phyloP scores from a whole-genome alignment of 208 protist genomes.

The Acanthamoeba lugdunensis region DNA sequence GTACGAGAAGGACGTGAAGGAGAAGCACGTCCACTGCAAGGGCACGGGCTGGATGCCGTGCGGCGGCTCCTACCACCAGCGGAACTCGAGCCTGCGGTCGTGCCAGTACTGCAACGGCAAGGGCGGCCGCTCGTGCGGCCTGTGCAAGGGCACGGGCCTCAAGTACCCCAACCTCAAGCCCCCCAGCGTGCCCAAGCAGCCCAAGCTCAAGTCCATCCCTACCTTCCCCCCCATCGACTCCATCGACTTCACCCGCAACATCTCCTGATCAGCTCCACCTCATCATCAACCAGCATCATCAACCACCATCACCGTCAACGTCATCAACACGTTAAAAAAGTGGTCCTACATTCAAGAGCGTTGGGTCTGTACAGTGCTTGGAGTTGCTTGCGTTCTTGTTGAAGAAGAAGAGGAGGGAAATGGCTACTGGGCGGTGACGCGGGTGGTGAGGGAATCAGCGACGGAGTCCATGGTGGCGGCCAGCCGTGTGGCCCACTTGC shows the following conservation, averaged over 20 bases:
- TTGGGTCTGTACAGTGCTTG: too few relatives aligned
- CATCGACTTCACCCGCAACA: slow-evolving; percentile 10
- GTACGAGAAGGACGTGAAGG: neutral
- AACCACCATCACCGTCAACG: too few relatives aligned
- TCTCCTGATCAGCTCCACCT: neutral
- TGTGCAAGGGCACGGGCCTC: slow-evolving; percentile 4
- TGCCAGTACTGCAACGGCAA: slow-evolving; percentile 18
- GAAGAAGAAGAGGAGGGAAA: neutral
- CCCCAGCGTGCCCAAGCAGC: neutral
- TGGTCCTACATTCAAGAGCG: too few relatives aligned
- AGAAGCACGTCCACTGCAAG: neutral
- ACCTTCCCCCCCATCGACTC: neutral
- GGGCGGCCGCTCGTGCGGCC: neutral
- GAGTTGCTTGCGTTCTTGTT: too few relatives aligned
- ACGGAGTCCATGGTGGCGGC: slow-evolving; percentile 54
- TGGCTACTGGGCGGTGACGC: slow-evolving; percentile 45
- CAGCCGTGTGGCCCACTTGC: slow-evolving; percentile 54
- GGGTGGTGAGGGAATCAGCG: slow-evolving; percentile 37
- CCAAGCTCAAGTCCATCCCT: neutral
- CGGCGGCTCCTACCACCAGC: neutral
- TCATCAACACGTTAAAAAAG: too few relatives aligned
- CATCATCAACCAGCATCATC: too few relatives aligned
- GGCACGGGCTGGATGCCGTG: neutral
- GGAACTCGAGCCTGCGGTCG: neutral
- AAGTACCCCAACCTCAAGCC: slow-evolving; percentile 3